Evolutionary conservation across 495 filamentous ascomycete species (phyloP).

Genomic region (Pseudomonodictys pantanalensis): DNA sequence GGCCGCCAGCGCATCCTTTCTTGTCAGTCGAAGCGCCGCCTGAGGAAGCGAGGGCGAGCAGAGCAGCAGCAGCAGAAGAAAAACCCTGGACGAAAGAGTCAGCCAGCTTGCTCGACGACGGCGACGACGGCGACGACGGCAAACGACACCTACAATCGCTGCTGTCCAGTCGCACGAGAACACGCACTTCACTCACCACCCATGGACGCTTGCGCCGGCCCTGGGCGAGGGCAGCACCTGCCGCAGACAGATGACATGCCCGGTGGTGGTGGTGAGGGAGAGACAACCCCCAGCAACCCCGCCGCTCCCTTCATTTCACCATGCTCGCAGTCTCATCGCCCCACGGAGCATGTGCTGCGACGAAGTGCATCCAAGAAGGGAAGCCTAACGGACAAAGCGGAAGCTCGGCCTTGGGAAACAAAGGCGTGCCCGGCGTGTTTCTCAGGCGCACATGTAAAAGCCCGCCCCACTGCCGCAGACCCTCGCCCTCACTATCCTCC

Average conservation of each 20-base stretch:
- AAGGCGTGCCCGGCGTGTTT: neutral
- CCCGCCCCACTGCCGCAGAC: neutral
- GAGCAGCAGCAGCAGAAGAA: no score
- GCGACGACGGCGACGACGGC: no score
- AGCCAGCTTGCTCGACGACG: no score
- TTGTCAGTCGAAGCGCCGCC: neutral
- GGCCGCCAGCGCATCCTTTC: constrained; percentile 5
- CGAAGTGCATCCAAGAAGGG: neutral
- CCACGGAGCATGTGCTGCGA: no score
- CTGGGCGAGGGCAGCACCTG: neutral
- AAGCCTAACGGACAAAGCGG: constrained; percentile 19
- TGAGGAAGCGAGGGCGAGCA: constrained; percentile 10
- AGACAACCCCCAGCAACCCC: neutral
- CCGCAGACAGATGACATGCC: constrained; percentile 19
- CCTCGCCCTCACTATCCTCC: neutral
- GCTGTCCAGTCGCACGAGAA: no score
- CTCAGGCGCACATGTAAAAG: neutral
- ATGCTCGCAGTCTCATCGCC: neutral
- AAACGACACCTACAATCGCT: no score
- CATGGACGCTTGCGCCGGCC: no score
- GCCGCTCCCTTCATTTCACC: constrained; percentile 13
- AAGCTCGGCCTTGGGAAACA: neutral
- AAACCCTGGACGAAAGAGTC: no score
- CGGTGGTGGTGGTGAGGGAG: neutral
- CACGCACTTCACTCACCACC: no score